phyloP scores from a whole-genome alignment of 352 stramenopile genomes.

The Phytophthora multivora region DNA sequence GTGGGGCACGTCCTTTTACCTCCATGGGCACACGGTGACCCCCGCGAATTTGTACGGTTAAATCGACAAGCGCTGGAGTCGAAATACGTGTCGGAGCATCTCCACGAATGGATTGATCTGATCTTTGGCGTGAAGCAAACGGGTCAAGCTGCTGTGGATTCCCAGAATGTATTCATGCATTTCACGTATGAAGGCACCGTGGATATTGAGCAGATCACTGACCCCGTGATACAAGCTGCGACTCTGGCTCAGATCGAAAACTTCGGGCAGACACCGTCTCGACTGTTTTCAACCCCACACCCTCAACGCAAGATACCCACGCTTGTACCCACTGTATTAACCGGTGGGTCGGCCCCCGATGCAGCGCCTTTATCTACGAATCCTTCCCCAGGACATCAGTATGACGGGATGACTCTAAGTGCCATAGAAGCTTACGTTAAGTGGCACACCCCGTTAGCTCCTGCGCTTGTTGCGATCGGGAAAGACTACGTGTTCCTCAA shows the following conservation, averaged over 20 bases:
- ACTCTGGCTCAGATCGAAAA: slow-evolving; percentile 93
- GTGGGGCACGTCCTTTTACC: slow-evolving; percentile 94
- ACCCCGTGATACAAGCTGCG: slow-evolving; percentile 91
- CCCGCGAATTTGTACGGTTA: slow-evolving; percentile 94
- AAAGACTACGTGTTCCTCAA: slow-evolving; percentile 83
- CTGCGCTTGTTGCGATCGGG: slow-evolving; percentile 69
- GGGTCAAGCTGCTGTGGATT: slow-evolving; percentile 89
- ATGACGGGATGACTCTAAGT: slow-evolving; percentile 61
- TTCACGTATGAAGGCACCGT: slow-evolving; percentile 86
- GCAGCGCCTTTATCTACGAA: slow-evolving; percentile 9
- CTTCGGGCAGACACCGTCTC: slow-evolving; percentile 89
- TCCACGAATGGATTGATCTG: slow-evolving; percentile 99
- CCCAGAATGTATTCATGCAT: slow-evolving; percentile 93
- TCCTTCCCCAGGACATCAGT: slow-evolving; percentile 39
- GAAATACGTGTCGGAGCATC: slow-evolving; percentile 94
- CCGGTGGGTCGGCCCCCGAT: not conserved
- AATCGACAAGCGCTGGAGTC: slow-evolving; percentile 96
- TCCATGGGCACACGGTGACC: slow-evolving; percentile 92
- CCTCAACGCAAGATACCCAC: slow-evolving; percentile 62
- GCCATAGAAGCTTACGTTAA: slow-evolving; percentile 78
- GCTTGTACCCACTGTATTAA: slow-evolving; percentile 14
- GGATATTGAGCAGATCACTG: slow-evolving; percentile 80
- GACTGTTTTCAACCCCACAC: slow-evolving; percentile 73
- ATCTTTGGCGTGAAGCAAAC: slow-evolving; percentile 97
- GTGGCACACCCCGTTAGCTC: slow-evolving; percentile 74